These are phyloP conservation scores for Dictyostelium capitatum DNA, from an alignment of 78 protist genomes.

Conservation along the genomic window DNA sequence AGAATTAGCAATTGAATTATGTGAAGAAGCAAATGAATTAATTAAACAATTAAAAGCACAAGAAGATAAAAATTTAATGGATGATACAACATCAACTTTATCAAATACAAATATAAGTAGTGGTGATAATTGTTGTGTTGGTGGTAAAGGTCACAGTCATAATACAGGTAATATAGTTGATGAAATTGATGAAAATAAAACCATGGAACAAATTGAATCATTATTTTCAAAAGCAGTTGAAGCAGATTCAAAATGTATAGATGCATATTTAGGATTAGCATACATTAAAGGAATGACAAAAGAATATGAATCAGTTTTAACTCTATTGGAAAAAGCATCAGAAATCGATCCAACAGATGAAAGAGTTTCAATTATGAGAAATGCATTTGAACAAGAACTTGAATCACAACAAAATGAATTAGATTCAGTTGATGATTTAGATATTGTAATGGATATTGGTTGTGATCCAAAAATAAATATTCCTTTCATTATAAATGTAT, in stretches of 20 bases:
- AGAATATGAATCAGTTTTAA: neutral
- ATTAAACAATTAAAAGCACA: constrained; percentile 17
- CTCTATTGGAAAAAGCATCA: constrained; percentile 18
- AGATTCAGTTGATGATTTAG: constrained; percentile 18
- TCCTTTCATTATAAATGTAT: constrained; percentile 47
- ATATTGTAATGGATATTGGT: constrained; percentile 34
- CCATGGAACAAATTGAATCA: neutral
- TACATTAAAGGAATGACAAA: constrained; percentile 23
- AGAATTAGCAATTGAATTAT: constrained; percentile 14
- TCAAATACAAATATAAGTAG: neutral
- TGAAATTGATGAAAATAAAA: constrained; percentile 3
- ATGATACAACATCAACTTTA: neutral
- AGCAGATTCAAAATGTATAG: constrained; percentile 19
- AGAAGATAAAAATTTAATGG: neutral
- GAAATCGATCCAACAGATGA: neutral
- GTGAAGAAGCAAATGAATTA: constrained; percentile 27
- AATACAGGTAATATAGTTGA: neutral
- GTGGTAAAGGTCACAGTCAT: neutral
- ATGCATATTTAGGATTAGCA: constrained; percentile 33
- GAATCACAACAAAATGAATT: neutral
- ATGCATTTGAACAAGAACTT: constrained; percentile 1
- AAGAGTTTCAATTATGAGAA: constrained; percentile 14
- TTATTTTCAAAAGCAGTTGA: constrained; percentile 24
- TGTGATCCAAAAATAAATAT: neutral
- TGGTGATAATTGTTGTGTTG: neutral